phyloP scores from a whole-genome alignment of 257 asterid species.

The Solanum ahanhuiri region DNA sequence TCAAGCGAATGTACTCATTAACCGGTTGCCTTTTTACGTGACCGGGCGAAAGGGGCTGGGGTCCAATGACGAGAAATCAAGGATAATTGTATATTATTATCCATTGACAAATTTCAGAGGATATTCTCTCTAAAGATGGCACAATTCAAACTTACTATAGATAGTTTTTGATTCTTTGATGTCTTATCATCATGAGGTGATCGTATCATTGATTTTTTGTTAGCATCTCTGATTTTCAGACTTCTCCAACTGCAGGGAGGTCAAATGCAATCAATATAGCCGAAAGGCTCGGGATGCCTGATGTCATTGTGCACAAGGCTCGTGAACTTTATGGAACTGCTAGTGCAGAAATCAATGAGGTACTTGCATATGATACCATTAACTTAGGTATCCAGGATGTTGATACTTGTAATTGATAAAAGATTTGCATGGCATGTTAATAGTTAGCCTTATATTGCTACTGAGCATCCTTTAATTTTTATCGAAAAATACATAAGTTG shows the following conservation, averaged over 20 bases:
- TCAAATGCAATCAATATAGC: conserved; percentile 96
- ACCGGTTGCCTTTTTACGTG: not conserved
- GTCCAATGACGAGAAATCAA: not conserved
- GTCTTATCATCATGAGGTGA: not conserved
- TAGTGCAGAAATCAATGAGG: conserved; percentile 93
- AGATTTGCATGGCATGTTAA: not conserved
- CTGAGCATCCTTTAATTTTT: not conserved
- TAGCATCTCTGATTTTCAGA: not conserved
- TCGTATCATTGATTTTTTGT: not conserved
- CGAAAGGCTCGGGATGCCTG: conserved; percentile 83
- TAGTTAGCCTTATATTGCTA: not conserved
- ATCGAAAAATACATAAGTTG: not conserved
- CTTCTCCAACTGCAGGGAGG: conserved; percentile 48
- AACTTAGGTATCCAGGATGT: not conserved
- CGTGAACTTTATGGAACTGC: conserved; percentile 89
- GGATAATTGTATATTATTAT: not conserved
- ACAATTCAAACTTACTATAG: not conserved
- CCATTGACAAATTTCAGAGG: not conserved
- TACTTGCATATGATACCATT: conserved; percentile 10
- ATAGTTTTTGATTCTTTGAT: not conserved
- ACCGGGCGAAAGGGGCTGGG: not conserved
- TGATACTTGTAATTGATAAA: not conserved
- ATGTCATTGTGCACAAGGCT: conserved; percentile 54
- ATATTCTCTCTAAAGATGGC: not conserved
- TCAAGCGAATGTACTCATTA: not conserved